Evolutionary conservation across 176 grass and related monocot species (phyloP), one percentile per base, ranked within the genome.

Genomic region (Zoysia pacifica): DNA sequence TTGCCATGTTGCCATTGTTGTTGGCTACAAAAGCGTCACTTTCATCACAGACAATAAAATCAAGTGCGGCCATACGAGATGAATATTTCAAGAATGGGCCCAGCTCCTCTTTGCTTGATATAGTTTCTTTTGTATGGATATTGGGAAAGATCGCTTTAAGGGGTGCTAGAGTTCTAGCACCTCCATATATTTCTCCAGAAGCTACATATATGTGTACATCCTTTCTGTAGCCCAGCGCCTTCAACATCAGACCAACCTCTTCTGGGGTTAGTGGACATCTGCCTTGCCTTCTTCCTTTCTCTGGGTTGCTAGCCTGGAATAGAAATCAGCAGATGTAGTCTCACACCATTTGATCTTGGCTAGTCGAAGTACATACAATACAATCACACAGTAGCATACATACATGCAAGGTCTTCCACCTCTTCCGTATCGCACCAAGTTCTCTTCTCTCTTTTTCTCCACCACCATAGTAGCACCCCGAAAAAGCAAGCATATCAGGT

Each of bases 401-500:
- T 77, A 93, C 91, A 90, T 93, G 88, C 65, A 93, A 88, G 36
- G 85, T 83, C 88, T 90, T 93, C 91, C 91, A 93, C 73, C 88
- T 85, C 62, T 88, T 90, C 65, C 88, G 83, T 78, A 93, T 86
- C 18, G 72, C 86, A 83, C 91, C 85, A 42, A 93, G 86, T 81
- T 93, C 91, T 52, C 49, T 88, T 68, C 36, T 88, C 71, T 93
- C 91, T 37, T 88, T 93, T 73, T 93, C 88, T 62, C 91, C 91
- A 81, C 91, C 91, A n/a, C 91, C 91, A 4, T 88, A 93, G 64
- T 93, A 93, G 62, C 88, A 93, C 35, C 91, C 88, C 75, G 91
- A 93, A 87, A 93, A 93, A 20, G 91, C 91, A 81, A 93, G 91
- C 91, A 93, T 93, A 81, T 93, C 91, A 75, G 91, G 80, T 86